Evolutionary conservation across 1,284 basidiomycete genomes (phyloP).

Genomic region (Omphalotus olearius): DNA sequence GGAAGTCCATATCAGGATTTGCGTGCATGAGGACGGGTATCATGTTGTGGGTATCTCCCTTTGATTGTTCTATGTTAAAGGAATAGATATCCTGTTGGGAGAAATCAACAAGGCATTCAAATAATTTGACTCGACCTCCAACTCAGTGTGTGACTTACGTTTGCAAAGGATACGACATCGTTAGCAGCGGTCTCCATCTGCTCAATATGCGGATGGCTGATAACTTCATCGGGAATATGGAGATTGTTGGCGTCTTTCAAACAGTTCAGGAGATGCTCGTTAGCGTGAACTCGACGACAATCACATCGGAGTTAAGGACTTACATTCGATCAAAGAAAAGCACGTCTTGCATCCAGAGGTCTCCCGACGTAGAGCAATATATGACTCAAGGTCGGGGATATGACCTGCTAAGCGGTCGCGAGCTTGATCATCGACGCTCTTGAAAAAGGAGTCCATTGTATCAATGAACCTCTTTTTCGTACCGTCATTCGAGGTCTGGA

Average conservation of each 20-base stretch:
- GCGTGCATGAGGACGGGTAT: slow-evolving; percentile 39
- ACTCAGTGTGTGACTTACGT: slow-evolving; percentile 36
- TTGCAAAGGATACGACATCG: slow-evolving; percentile 61
- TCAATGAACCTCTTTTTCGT: slow-evolving; percentile 37
- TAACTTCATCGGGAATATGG: slow-evolving; percentile 58
- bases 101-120: background rate
- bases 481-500: slow-evolving; percentile 29
- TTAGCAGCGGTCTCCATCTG: slow-evolving; percentile 49
- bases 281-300: background rate
- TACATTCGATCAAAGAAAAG: slow-evolving; percentile 27
- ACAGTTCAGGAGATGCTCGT: background rate
- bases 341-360: slow-evolving; percentile 41
- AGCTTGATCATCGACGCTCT: slow-evolving; percentile 38
- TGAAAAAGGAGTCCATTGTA: slow-evolving; percentile 35
- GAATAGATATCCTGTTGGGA: slow-evolving; percentile 38
- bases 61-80: slow-evolving; percentile 40
- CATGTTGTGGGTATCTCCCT: slow-evolving; percentile 40
- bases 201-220: slow-evolving; percentile 41
- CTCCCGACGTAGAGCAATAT: slow-evolving; percentile 41
- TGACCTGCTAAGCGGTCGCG: slow-evolving; percentile 29
- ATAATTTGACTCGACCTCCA: background rate
- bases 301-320: background rate
- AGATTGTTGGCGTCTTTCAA: slow-evolving; percentile 44
- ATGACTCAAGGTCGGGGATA: slow-evolving; percentile 30
- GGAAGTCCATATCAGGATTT: slow-evolving; percentile 25